Percentiles rank a stretch among this genome's conserved stretches.
Evolutionary conservation across 2,329 filamentous ascomycete species (phyloP).

Genomic region (Pseudogymnoascus sp.): DNA sequence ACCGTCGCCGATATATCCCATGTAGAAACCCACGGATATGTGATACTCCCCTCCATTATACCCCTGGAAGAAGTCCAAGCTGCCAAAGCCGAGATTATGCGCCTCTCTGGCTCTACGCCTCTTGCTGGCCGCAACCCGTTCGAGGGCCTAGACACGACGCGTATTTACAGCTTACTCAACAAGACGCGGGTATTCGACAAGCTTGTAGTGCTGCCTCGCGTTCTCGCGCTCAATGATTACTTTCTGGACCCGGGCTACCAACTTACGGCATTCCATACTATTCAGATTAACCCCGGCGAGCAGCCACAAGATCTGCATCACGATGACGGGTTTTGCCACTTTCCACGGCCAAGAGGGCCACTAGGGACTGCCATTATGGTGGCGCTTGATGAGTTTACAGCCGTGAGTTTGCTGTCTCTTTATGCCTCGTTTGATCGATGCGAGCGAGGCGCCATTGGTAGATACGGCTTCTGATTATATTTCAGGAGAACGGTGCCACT

Average conservation of each 20-base stretch:
- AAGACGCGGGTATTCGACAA: slow-evolving; percentile 34
- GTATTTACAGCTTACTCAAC: slow-evolving; percentile 34
- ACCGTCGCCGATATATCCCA: background rate
- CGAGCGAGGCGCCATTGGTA: background rate
- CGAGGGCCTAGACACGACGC: slow-evolving; percentile 32
- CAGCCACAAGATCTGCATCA: slow-evolving; percentile 31
- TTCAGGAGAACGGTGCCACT: slow-evolving; percentile 23
- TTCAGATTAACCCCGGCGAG: slow-evolving; percentile 32
- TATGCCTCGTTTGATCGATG: background rate
- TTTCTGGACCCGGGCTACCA: slow-evolving; percentile 33
- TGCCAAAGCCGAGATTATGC: slow-evolving; percentile 30
- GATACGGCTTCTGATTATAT: background rate
- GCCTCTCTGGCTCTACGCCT: slow-evolving; percentile 29
- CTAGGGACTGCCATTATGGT: slow-evolving; percentile 28
- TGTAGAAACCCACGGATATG: slow-evolving; percentile 29
- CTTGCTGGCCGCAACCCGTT: slow-evolving; percentile 31
- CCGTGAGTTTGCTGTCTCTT: slow-evolving; percentile 5
- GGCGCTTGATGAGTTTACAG: slow-evolving; percentile 26
- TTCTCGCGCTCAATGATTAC: slow-evolving; percentile 34
- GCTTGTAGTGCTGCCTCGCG: slow-evolving; percentile 31
- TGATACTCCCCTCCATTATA: slow-evolving; percentile 31
- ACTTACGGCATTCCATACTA: slow-evolving; percentile 32
- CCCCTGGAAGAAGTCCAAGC: slow-evolving; percentile 26
- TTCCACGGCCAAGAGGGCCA: slow-evolving; percentile 25
- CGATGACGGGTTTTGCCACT: slow-evolving; percentile 26